Evolutionary conservation across 2,329 filamentous ascomycete species (phyloP).

Genomic region (Calonectria multiphialidica): DNA sequence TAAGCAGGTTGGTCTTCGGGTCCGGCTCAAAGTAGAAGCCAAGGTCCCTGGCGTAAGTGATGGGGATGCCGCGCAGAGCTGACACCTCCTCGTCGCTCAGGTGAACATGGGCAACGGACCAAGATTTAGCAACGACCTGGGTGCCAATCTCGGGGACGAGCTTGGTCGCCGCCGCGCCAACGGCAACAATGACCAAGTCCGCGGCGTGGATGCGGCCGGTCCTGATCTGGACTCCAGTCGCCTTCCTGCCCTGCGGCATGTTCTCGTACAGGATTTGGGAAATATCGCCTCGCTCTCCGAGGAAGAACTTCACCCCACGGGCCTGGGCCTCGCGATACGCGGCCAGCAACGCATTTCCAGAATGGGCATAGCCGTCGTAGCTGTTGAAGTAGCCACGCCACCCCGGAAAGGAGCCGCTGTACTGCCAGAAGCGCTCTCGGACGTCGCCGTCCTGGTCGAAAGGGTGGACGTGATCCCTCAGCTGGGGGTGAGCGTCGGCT

Average conservation of each 20-base stretch:
- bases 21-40: conserved; percentile 77
- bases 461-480: conserved; percentile 53
- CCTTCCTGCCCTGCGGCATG: not conserved
- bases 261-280: conserved; percentile 42
- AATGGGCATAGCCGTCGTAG: conserved; percentile 68
- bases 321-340: conserved; percentile 51
- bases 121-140: conserved; percentile 67
- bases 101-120: conserved; percentile 70
- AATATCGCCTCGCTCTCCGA: conserved; percentile 44
- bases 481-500: conserved; percentile 54
- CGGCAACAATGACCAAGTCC: conserved; percentile 61
- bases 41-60: conserved; percentile 71
- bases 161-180: conserved; percentile 61
- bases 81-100: conserved; percentile 66
- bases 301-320: conserved; percentile 44
- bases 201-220: conserved; percentile 35
- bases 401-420: conserved; percentile 52
- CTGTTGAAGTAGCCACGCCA: conserved; percentile 72
- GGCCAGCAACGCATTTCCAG: conserved; percentile 61
- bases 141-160: conserved; percentile 62
- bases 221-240: conserved; percentile 27
- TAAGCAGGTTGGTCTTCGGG: conserved; percentile 5
- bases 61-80: conserved; percentile 67
- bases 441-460: conserved; percentile 55
- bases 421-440: conserved; percentile 59